Percentiles rank a stretch among this genome's conserved stretches.
Evolutionary conservation across 1,284 basidiomycete genomes (phyloP).

Genomic region (Naganishia cerealis): DNA sequence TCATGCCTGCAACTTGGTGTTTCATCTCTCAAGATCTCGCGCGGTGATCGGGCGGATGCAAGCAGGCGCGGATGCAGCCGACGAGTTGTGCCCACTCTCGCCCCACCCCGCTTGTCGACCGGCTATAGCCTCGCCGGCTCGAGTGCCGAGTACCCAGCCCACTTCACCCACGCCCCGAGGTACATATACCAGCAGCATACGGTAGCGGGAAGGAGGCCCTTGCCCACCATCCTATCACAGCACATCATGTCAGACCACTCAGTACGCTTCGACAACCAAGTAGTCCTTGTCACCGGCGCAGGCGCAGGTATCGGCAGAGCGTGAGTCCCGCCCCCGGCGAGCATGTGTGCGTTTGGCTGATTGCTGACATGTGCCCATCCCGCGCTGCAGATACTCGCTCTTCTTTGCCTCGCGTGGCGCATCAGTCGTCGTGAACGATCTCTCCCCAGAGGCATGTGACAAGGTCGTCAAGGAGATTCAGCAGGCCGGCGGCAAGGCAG

Average conservation of each 20-base stretch:
- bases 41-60: conserved; percentile 9
- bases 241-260: conserved; percentile 27
- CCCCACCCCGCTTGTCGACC: too few relatives aligned
- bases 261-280: conserved; percentile 83
- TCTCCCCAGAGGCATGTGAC: conserved; percentile 83
- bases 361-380: not conserved
- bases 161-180: not conserved
- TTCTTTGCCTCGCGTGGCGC: conserved; percentile 88
- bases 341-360: not conserved
- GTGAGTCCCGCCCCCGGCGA: conserved; percentile 59
- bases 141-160: too few relatives aligned
- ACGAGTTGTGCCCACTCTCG: too few relatives aligned
- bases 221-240: not conserved
- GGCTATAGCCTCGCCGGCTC: too few relatives aligned
- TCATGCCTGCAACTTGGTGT: too few relatives aligned
- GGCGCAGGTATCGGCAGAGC: conserved; percentile 90
- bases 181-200: not conserved
- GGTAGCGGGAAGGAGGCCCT: too few relatives aligned
- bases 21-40: too few relatives aligned
- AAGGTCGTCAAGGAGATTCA: conserved; percentile 88
- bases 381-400: conserved; percentile 70
- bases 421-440: conserved; percentile 93
- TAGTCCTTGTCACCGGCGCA: conserved; percentile 91
- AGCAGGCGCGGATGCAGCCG: not conserved
- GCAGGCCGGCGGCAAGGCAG: conserved; percentile 79